These are phyloP conservation scores for Coriaria nepalensis DNA, from an alignment of 306 rosid genomes.

Conservation along the genomic window DNA sequence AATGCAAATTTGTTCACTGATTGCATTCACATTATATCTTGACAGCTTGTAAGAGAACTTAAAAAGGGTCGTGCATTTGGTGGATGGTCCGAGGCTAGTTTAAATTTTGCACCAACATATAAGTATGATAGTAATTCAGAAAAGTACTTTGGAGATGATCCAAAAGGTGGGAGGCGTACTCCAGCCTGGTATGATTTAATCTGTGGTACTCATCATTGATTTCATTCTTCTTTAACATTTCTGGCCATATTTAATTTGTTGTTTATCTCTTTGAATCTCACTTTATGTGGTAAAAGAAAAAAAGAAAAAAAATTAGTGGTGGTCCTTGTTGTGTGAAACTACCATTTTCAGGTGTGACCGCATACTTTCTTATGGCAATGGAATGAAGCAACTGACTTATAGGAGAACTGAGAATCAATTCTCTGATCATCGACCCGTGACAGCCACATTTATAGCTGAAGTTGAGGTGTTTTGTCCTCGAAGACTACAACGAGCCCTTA, in stretches of 20 bases:
- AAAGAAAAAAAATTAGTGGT: too few relatives aligned
- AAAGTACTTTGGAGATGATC: conserved; percentile 71
- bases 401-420: conserved; percentile 53
- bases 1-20: conserved; percentile 9
- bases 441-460: conserved; percentile 65
- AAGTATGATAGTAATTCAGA: conserved; percentile 72
- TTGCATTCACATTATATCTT: conserved; percentile 23
- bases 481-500: conserved; percentile 71
- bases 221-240: too few relatives aligned
- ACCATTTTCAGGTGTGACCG: conserved; percentile 80
- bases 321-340: background rate
- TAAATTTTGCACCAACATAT: conserved; percentile 81
- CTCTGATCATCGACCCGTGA: conserved; percentile 96
- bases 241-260: too few relatives aligned
- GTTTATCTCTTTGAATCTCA: too few relatives aligned
- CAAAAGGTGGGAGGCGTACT: conserved; percentile 56
- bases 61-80: conserved; percentile 58
- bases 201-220: background rate
- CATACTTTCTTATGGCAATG: conserved; percentile 72
- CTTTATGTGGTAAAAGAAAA: too few relatives aligned
- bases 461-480: conserved; percentile 72
- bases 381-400: conserved; percentile 53
- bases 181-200: conserved; percentile 77
- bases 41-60: conserved; percentile 56
- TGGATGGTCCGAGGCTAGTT: conserved; percentile 91